These are phyloP conservation scores for Gloeostereum incarnatum DNA, from an alignment of 768 basidiomycete species.

Conservation along the genomic window DNA sequence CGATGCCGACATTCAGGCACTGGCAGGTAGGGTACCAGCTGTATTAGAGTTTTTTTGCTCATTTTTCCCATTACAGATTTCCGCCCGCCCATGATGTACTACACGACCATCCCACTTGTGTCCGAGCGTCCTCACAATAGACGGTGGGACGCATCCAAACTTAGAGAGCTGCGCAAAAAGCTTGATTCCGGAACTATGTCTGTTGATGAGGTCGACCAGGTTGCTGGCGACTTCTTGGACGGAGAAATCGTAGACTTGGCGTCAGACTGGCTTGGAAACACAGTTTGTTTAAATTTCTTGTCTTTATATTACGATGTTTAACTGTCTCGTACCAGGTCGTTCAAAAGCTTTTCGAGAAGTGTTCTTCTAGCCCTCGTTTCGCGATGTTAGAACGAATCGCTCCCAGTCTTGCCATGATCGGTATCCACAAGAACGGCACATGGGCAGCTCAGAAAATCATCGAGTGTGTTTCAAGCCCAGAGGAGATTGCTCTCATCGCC, in stretches of 20 bases:
- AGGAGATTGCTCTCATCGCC: constrained; percentile 79
- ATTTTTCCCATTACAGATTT: constrained; percentile 52
- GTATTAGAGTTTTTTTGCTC: constrained; percentile 1
- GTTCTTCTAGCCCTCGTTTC: constrained; percentile 66
- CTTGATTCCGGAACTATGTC: constrained; percentile 85
- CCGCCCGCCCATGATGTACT: constrained; percentile 91
- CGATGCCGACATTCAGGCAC: constrained; percentile 76
- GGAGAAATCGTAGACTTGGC: constrained; percentile 93
- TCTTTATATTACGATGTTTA: constrained; percentile 1
- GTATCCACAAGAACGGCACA: constrained; percentile 98
- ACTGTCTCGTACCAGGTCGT: constrained; percentile 51
- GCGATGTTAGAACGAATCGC: constrained; percentile 91
- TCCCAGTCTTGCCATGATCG: constrained; percentile 94
- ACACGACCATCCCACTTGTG: constrained; percentile 88
- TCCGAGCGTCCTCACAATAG: constrained; percentile 79
- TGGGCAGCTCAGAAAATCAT: constrained; percentile 99
- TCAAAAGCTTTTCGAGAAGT: constrained; percentile 93
- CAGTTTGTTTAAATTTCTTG: constrained; percentile 34
- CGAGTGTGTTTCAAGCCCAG: constrained; percentile 82
- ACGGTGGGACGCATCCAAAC: constrained; percentile 87
- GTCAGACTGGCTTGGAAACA: constrained; percentile 98
- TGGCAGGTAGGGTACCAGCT: constrained; percentile 57
- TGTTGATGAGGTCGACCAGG: constrained; percentile 81
- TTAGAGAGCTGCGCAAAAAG: constrained; percentile 90
- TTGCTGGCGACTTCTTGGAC: constrained; percentile 86